phyloP scores from a whole-genome alignment of 1,284 basidiomycete genomes.

The Athelia psychrophila region DNA sequence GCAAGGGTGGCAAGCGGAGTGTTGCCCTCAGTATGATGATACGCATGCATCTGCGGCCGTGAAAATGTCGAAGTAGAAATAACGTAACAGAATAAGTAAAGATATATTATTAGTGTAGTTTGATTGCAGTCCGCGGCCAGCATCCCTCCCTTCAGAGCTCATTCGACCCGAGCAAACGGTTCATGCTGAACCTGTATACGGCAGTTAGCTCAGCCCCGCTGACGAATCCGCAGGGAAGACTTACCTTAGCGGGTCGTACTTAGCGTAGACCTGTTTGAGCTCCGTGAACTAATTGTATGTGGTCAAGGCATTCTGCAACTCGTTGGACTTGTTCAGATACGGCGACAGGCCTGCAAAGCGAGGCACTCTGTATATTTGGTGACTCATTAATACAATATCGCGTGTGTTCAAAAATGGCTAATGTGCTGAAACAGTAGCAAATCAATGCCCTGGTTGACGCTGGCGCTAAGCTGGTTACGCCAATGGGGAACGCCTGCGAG shows the following conservation, averaged over 20 bases:
- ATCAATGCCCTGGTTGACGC: constrained; percentile 19
- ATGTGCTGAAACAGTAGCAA: constrained; percentile 8
- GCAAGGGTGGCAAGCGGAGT: too few relatives aligned
- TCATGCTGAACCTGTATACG: background rate
- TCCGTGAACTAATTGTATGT: constrained; percentile 33
- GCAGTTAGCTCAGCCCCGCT: background rate
- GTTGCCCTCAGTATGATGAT: too few relatives aligned
- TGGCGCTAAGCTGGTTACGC: constrained; percentile 15
- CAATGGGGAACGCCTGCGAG: constrained; percentile 20
- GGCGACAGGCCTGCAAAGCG: constrained; percentile 31
- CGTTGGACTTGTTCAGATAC: constrained; percentile 36
- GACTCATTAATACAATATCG: too few relatives aligned
- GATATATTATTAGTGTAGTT: too few relatives aligned
- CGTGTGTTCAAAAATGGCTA: constrained; percentile 12
- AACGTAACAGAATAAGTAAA: too few relatives aligned
- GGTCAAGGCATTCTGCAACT: constrained; percentile 30
- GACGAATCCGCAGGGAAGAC: constrained; percentile 2
- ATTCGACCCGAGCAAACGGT: background rate
- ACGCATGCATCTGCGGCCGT: too few relatives aligned
- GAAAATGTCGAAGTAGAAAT: too few relatives aligned
- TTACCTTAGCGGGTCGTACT: constrained; percentile 38
- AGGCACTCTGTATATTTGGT: constrained; percentile 30
- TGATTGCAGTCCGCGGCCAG: too few relatives aligned
- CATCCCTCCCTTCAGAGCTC: too few relatives aligned
- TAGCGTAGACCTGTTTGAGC: constrained; percentile 30